Base-by-base conservation (phyloP, 2,329 filamentous ascomycete species). In the Fusarium buxicola region DNA sequence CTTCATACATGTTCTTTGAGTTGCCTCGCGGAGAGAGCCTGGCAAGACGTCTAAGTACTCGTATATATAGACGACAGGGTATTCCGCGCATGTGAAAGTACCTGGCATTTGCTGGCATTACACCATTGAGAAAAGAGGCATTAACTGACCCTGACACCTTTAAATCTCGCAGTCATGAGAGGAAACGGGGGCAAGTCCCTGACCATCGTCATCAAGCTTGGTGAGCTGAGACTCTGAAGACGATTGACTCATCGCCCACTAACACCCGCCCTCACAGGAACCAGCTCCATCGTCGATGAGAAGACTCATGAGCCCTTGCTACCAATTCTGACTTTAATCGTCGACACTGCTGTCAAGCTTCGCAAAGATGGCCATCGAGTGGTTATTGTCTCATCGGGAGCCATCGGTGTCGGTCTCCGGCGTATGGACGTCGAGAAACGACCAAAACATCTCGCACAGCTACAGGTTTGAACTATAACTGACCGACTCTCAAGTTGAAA, bases 241-340 rank as follows among this genome's bases (percentile, higher is more conserved):
- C 44, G 41, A 35, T 55, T 41, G 55, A 53, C 30, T 62, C 39
- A 53, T 56, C 39, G 24, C 48, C 46, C 27, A 58, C 67, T 71
- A 63, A 74, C 64, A 65, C 55, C 16, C 10, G 7, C 35, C 21
- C 48, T 54, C 57, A 59, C 69, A 99, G 95, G 95, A 71, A 98
- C 95, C 41, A 97, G 93, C 77, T 98, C 95, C n/a, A 98, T 99
- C 69, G 94, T 99, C 65, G 92, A 98, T 78, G 95, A 99, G 76
- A 91, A 89, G 74, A 96, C 92, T 18, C 95, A 97, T 78, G 92
- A 97, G 74, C 95, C 95, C 4, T 86, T 97, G 31, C 85, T 99
- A 34, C 95, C 94, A 5, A 96, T 93, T 68, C 82, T 99, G 54
- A 94, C 91, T 59, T 82, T 94, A 58, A 97, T 99, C 66, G 95